A percentile compares a stretch with the other conserved stretches of the same genome.
Evolutionary conservation across 768 basidiomycete species (phyloP).

Genomic region (Lactarius sp.): DNA sequence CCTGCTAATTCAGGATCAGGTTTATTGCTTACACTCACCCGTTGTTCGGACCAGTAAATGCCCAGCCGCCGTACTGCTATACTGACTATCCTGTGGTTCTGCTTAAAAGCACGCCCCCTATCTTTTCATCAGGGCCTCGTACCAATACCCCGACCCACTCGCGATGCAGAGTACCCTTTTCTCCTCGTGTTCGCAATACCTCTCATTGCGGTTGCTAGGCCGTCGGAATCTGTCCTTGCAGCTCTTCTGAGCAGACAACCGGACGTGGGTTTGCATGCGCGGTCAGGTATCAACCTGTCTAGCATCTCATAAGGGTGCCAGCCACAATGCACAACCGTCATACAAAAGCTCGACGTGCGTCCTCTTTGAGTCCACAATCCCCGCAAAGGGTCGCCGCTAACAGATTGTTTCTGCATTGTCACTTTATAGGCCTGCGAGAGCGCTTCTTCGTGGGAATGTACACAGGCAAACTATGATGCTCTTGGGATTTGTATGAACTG

Average conservation of each 20-base stretch:
- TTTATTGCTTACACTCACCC: not conserved
- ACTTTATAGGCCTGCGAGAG: not conserved
- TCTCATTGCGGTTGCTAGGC: not conserved
- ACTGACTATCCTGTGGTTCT: not conserved
- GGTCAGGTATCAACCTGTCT: not conserved
- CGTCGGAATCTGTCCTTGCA: not conserved
- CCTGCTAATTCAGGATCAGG: not conserved
- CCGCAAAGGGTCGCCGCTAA: not conserved
- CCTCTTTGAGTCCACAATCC: not conserved
- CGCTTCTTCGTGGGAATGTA: slow-evolving; percentile 1
- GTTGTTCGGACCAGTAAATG: not conserved
- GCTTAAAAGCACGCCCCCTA: not conserved
- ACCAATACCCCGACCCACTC: not conserved
- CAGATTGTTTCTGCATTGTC: not conserved
- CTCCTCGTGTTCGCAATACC: not conserved
- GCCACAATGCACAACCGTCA: slow-evolving; percentile 1
- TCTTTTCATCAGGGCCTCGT: not conserved
- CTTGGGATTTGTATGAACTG: slow-evolving; percentile 4
- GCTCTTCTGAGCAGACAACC: not conserved
- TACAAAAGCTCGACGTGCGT: slow-evolving; percentile 3
- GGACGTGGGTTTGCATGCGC: not conserved
- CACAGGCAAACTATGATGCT: not conserved
- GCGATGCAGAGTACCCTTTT: not conserved
- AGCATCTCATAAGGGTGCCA: slow-evolving; percentile 1
- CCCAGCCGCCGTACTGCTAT: not conserved